Evolutionary conservation across 2,329 filamentous ascomycete genomes (phyloP).

Genomic region (Exophiala calicioides): DNA sequence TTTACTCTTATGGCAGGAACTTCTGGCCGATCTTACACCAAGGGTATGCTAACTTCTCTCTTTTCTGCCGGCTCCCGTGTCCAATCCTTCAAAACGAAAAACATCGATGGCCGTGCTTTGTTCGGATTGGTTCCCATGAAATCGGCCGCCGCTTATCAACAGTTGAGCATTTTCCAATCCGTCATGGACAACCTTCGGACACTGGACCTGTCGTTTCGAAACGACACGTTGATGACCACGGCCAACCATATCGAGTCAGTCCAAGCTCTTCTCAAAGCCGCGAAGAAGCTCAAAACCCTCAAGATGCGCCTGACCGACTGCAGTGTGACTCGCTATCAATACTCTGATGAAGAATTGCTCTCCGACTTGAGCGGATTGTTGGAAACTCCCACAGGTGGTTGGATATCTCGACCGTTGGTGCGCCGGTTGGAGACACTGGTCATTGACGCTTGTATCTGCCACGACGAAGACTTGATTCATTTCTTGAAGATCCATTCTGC

Average conservation of each 20-base stretch:
- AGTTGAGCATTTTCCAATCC: constrained; percentile 18
- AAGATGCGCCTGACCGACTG: constrained; percentile 21
- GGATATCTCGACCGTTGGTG: constrained; percentile 18
- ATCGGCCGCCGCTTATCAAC: constrained; percentile 13
- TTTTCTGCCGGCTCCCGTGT: constrained; percentile 19
- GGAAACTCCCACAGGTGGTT: constrained; percentile 17
- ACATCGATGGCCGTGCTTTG: constrained; percentile 16
- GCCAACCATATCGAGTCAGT: constrained; percentile 21
- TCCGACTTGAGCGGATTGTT: constrained; percentile 22
- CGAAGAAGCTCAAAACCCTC: constrained; percentile 18
- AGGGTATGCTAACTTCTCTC: constrained; percentile 22
- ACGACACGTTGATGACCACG: constrained; percentile 12
- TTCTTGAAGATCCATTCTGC: constrained; percentile 24
- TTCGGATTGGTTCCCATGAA: constrained; percentile 20
- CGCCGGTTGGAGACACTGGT: constrained; percentile 18
- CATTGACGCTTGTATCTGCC: constrained; percentile 23
- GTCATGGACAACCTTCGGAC: constrained; percentile 15
- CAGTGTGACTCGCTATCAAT: constrained; percentile 17
- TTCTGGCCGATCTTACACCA: constrained; percentile 20
- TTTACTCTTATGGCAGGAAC: constrained; percentile 12
- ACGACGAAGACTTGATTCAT: constrained; percentile 26
- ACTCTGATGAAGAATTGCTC: constrained; percentile 18
- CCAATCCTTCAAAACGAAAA: constrained; percentile 17
- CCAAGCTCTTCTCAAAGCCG: constrained; percentile 16
- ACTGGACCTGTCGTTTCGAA: constrained; percentile 25